Conservation (phyloP, 139 green algal genomes). For the Tetradesmus obliquus region DNA sequence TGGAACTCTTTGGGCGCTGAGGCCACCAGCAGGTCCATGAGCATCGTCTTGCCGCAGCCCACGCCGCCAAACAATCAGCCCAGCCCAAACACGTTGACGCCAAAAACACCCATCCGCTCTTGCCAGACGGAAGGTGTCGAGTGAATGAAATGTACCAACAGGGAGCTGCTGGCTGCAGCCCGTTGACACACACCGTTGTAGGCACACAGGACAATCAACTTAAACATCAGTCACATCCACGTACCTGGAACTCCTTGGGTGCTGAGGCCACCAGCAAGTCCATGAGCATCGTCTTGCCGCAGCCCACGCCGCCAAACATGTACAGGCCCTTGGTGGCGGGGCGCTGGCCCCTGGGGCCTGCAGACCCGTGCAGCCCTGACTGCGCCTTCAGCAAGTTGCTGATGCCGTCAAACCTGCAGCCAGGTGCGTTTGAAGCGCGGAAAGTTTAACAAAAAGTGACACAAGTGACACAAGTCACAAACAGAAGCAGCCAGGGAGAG, state of each 20-base stretch:
- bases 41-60: constrained; percentile 96
- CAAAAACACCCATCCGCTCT: no score
- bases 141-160: neutral
- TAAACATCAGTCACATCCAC: neutral
- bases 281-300: constrained; percentile 99
- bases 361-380: constrained; percentile 12
- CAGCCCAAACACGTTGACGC: no score
- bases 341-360: neutral
- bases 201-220: no score
- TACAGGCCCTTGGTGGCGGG: constrained; percentile 80
- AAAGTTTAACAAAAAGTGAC: neutral
- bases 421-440: neutral
- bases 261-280: constrained; percentile 87
- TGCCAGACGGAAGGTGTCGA: no score
- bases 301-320: constrained; percentile 94
- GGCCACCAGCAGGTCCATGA: constrained; percentile 96
- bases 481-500: no score
- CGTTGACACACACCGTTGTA: neutral
- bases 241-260: constrained; percentile 76
- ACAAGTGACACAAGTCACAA: neutral
- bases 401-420: constrained; percentile 29
- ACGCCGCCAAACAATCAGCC: constrained; percentile 86
- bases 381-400: neutral
- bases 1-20: constrained; percentile 74
- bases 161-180: neutral